Base-by-base conservation (phyloP, 768 basidiomycete genomes). In the Leccinum subgranulosum region DNA sequence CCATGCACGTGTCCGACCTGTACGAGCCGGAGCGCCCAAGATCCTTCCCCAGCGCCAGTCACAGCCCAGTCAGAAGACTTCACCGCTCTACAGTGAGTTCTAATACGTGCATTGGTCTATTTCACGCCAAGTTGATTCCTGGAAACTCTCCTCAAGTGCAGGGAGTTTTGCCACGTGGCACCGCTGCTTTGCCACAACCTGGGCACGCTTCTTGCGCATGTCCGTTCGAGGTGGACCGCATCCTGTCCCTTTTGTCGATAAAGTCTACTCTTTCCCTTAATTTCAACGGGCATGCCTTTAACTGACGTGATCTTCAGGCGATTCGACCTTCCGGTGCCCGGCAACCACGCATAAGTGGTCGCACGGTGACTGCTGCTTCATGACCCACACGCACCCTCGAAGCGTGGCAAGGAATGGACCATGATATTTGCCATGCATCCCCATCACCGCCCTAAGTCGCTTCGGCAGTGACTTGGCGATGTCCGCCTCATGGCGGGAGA, bases 361-460 rank as follows among this genome's bases (percentile, higher is more conserved):
- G 54, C 43, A 57, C 54, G 41, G 58, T 23, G 59, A 64, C 59
- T 47, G 64, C 57, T 59, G n/a, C 54, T 60, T 58, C 55, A 56
- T 59, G 62, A 56, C 56, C 62, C 55, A 62, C 65, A 61, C 61
- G 57, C 66, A 64, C 61, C 54, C 11, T 68, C 59, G 54, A 66
- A 63, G 69, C 69, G 58, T 70, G 69, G 65, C 63, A 60, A 41
- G 59, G 69, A 66, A 69, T 67, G 68, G 49, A 61, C 47, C 15
- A 45, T 66, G 60, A 66, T 60, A 60, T 66, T 60, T 55, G 4
- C 43, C 61, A 60, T 57, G 69, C 62, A 53, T 34, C 58, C 57
- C 58, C 54, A 0, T 65, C 69, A 71, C 62, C 69, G 69, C 69
- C 66, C 51, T 60, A 54, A 28, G 60, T 68, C 69, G 63, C 59